Evolutionary conservation across 1,284 basidiomycete species (phyloP).

Genomic region (Thecaphora thlaspeos): DNA sequence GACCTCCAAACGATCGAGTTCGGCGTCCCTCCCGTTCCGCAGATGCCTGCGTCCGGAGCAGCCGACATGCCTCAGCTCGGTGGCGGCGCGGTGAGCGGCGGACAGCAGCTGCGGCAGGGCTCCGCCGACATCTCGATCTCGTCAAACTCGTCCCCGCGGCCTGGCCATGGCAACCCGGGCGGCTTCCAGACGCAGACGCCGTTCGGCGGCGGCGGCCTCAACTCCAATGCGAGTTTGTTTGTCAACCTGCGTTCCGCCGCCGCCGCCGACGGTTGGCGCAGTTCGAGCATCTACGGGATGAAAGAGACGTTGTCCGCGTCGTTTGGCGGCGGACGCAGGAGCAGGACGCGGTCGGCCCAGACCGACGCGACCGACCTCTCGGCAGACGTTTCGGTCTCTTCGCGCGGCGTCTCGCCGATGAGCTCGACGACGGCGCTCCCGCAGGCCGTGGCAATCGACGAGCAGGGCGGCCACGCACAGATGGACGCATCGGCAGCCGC

Average conservation of each 20-base stretch:
- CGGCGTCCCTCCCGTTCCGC: slow-evolving; percentile 1
- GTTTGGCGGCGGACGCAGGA: slow-evolving; percentile 10
- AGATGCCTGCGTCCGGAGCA: background rate
- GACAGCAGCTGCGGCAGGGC: background rate
- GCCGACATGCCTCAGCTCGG: background rate
- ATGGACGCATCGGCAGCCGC: background rate
- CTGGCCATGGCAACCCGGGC: background rate
- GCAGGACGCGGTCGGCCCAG: slow-evolving; percentile 18
- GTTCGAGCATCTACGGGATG: slow-evolving; percentile 25
- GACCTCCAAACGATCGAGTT: slow-evolving; percentile 26
- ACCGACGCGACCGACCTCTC: slow-evolving; percentile 11
- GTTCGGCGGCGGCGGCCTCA: slow-evolving; percentile 1
- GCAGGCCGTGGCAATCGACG: background rate
- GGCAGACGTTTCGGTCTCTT: slow-evolving; percentile 5
- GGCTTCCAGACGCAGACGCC: background rate
- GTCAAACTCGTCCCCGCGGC: slow-evolving; percentile 21
- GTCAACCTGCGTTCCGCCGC: slow-evolving; percentile 11
- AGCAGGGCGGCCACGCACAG: background rate
- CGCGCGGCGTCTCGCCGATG: background rate
- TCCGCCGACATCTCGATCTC: slow-evolving; percentile 10
- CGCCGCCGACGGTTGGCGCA: slow-evolving; percentile 11
- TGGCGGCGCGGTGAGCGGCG: background rate
- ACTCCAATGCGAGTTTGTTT: slow-evolving; percentile 18
- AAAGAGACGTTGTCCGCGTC: slow-evolving; percentile 29
- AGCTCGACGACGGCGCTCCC: background rate